Conservation (phyloP, 192 early-diverging fungal species). For the Mortierella alpina region DNA sequence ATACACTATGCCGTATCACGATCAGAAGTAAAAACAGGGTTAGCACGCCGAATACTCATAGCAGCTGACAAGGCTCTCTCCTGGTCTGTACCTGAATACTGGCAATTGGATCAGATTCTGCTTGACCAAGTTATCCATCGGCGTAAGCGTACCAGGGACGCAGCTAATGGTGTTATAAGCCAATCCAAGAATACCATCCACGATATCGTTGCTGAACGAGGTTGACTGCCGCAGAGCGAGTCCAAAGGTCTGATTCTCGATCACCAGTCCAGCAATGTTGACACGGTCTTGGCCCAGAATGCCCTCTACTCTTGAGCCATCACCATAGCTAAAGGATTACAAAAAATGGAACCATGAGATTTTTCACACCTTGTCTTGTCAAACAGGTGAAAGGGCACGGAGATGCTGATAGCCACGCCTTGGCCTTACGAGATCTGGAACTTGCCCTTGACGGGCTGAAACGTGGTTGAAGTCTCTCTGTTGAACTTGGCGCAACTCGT, state of each 20-base stretch:
- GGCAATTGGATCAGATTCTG: slow-evolving; percentile 67
- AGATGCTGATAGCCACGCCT: background rate
- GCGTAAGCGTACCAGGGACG: slow-evolving; percentile 57
- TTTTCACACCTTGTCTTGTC: background rate
- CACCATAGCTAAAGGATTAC: slow-evolving; percentile 60
- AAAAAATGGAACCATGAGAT: background rate
- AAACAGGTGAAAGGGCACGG: background rate
- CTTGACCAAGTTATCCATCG: slow-evolving; percentile 68
- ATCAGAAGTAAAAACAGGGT: background rate
- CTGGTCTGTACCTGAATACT: slow-evolving; percentile 51
- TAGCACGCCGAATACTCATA: background rate
- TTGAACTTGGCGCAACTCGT: slow-evolving; percentile 29
- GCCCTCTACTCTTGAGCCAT: slow-evolving; percentile 63
- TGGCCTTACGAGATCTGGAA: slow-evolving; percentile 29
- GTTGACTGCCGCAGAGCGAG: slow-evolving; percentile 68
- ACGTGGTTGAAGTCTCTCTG: slow-evolving; percentile 28
- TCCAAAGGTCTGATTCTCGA: slow-evolving; percentile 70
- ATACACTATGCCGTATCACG: slow-evolving; percentile 57
- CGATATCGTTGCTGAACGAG: slow-evolving; percentile 66
- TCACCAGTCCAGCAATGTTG: slow-evolving; percentile 67
- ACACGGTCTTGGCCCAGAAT: slow-evolving; percentile 65
- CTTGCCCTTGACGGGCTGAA: slow-evolving; percentile 37
- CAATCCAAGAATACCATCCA: slow-evolving; percentile 76
- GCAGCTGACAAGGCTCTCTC: background rate
- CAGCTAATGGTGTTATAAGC: slow-evolving; percentile 63